These are phyloP conservation scores for Penicillium verhagenii DNA, from an alignment of 495 filamentous ascomycete species.

Conservation along the genomic window DNA sequence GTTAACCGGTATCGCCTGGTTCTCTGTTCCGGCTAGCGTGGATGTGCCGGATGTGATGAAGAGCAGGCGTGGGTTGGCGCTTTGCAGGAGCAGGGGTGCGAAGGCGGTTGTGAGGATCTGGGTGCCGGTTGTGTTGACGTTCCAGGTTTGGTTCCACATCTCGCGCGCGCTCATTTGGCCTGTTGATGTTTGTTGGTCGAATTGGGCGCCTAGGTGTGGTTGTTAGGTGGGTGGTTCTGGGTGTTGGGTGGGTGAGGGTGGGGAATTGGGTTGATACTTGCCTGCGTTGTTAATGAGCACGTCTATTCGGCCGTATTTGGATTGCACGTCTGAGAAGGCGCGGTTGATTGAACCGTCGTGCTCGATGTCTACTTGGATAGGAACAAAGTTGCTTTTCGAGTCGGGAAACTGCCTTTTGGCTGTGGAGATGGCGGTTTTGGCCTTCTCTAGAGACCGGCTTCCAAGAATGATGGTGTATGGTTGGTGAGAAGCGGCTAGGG, in stretches of 20 bases:
- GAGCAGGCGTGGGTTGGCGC: conserved; percentile 43
- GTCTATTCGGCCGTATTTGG: conserved; percentile 46
- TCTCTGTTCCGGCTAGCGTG: conserved; percentile 40
- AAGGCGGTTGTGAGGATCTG: conserved; percentile 48
- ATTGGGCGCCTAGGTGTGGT: conserved; percentile 26
- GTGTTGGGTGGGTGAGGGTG: too few relatives aligned
- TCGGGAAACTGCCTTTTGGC: conserved; percentile 35
- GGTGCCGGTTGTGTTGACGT: conserved; percentile 54
- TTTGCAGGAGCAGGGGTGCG: conserved; percentile 45
- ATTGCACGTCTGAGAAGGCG: conserved; percentile 32
- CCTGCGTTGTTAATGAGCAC: conserved; percentile 54
- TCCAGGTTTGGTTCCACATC: conserved; percentile 52
- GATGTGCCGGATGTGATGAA: conserved; percentile 52
- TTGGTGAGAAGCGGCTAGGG: conserved; percentile 36
- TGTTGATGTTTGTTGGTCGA: conserved; percentile 33
- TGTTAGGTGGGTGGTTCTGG: not conserved
- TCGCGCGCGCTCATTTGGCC: conserved; percentile 35
- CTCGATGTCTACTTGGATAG: conserved; percentile 50
- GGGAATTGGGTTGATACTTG: not conserved
- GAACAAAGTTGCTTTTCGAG: conserved; percentile 29
- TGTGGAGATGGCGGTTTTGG: conserved; percentile 36
- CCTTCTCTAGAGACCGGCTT: conserved; percentile 44
- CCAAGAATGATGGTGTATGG: conserved; percentile 51
- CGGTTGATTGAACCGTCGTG: conserved; percentile 51
- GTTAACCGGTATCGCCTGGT: conserved; percentile 26